A percentile compares a stretch with the other conserved stretches of the same genome.
These are phyloP conservation scores for Mycotypha africana DNA, from an alignment of 371 early-diverging fungal species.

Conservation along the genomic window DNA sequence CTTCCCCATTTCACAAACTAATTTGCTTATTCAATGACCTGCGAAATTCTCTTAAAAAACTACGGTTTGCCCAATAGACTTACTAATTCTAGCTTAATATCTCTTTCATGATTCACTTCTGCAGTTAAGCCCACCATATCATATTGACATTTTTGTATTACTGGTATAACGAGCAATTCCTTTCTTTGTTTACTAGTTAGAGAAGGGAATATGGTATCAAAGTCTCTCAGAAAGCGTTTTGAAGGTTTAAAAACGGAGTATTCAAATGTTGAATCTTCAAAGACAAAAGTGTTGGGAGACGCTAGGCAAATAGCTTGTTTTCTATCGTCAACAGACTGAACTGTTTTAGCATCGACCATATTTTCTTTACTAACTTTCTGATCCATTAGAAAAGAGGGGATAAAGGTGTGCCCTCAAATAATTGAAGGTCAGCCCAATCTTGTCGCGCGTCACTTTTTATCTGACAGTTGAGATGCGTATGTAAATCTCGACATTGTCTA, in stretches of 20 bases:
- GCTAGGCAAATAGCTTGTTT: no score
- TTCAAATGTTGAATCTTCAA: conserved; percentile 30
- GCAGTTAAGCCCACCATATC: conserved; percentile 59
- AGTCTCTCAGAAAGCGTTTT: conserved; percentile 26
- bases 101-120: conserved; percentile 72
- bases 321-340: no score
- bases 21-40: no score
- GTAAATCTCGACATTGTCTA: no score
- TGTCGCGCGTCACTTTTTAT: no score
- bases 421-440: no score
- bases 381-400: no score
- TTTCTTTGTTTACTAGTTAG: conserved; percentile 46
- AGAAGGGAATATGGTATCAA: conserved; percentile 30
- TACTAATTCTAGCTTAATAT: conserved; percentile 72
- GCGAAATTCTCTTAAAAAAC: background rate
- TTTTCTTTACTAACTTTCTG: no score
- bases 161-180: conserved; percentile 66
- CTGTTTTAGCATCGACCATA: no score
- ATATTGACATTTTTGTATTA: conserved; percentile 66
- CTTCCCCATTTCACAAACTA: conserved; percentile 77
- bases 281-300: conserved; percentile 27
- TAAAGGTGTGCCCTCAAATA: no score
- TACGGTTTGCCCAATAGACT: no score
- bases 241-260: conserved; percentile 34
- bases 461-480: no score